Conservation (phyloP, 2,329 filamentous ascomycete species). For the Ophiosphaerella korrae region DNA sequence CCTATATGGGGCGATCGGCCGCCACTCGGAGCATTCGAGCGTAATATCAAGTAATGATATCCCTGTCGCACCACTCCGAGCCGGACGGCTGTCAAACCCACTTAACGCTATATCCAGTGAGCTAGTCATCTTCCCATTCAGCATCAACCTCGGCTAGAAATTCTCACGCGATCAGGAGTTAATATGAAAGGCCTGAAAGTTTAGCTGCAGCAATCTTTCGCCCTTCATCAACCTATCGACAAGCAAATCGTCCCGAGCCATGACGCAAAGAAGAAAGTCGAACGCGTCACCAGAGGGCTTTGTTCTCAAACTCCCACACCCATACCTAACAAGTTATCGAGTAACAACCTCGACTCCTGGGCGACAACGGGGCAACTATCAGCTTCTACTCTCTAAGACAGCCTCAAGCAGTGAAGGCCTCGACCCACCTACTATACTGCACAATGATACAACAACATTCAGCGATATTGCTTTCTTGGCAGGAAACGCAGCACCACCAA, state of each 20-base stretch:
- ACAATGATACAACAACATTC: slow-evolving; percentile 36
- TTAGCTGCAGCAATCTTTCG: slow-evolving; percentile 3
- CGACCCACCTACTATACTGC: slow-evolving; percentile 30
- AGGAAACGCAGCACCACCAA: slow-evolving; percentile 29
- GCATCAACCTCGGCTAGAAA: slow-evolving; percentile 34
- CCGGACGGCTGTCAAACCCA: slow-evolving; percentile 19
- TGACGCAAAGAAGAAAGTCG: slow-evolving; percentile 26
- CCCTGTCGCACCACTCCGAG: slow-evolving; percentile 4
- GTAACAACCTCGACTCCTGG: slow-evolving; percentile 30
- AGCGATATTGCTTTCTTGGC: slow-evolving; percentile 34
- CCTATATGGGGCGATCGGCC: slow-evolving; percentile 32
- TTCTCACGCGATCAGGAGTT: slow-evolving; percentile 4
- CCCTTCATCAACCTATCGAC: not conserved
- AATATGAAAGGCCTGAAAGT: slow-evolving; percentile 13
- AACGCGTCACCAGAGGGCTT: slow-evolving; percentile 24
- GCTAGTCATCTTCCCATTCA: slow-evolving; percentile 2
- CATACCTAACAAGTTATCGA: slow-evolving; percentile 44
- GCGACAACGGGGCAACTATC: slow-evolving; percentile 24
- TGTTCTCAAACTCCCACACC: slow-evolving; percentile 44
- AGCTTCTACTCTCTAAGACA: slow-evolving; percentile 26
- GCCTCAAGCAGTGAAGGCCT: slow-evolving; percentile 24
- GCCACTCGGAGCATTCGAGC: slow-evolving; percentile 25
- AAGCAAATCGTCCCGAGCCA: slow-evolving; percentile 10
- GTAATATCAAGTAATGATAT: slow-evolving; percentile 3
- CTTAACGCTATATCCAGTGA: slow-evolving; percentile 33